Percentiles rank a stretch among this genome's conserved stretches.
Conservation (phyloP, 257 asterid species). For the Scutellaria galericulata region DNA sequence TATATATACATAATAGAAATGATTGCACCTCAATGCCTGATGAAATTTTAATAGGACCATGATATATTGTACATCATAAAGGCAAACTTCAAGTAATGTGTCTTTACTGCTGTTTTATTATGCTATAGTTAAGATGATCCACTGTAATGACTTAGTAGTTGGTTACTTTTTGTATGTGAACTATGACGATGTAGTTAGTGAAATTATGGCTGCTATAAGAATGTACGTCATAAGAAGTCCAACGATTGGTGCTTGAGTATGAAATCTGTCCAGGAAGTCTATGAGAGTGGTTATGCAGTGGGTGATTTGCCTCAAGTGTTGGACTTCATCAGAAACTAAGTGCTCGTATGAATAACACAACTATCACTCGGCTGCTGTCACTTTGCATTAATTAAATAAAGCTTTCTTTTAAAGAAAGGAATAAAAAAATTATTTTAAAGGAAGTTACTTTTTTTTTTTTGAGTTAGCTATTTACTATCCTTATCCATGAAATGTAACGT, state of each 20-base stretch:
- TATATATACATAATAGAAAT: not conserved
- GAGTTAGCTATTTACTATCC: constrained; percentile 15
- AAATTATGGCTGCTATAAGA: constrained; percentile 1
- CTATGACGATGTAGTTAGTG: not conserved
- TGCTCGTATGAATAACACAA: not conserved
- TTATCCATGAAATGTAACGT: not conserved
- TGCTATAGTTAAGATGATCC: not conserved
- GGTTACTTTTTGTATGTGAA: constrained; percentile 1
- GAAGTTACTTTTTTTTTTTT: not conserved
- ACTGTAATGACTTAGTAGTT: not conserved
- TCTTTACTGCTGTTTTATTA: not conserved
- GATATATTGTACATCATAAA: not conserved
- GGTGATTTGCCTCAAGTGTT: constrained; percentile 18
- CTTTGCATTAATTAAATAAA: not conserved
- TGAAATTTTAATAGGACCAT: constrained; percentile 15
- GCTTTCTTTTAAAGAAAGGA: not conserved
- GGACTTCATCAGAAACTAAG: constrained; percentile 5
- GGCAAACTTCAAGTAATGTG: constrained; percentile 8
- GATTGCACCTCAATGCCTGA: not conserved
- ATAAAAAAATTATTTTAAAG: not conserved
- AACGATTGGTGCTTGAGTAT: constrained; percentile 14
- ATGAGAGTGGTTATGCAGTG: not conserved
- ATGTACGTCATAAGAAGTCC: constrained; percentile 22
- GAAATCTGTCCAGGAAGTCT: constrained; percentile 3
- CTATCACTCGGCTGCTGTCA: constrained; percentile 4